Conservation (phyloP, 139 green algal species). For the Chloropicon primus region DNA sequence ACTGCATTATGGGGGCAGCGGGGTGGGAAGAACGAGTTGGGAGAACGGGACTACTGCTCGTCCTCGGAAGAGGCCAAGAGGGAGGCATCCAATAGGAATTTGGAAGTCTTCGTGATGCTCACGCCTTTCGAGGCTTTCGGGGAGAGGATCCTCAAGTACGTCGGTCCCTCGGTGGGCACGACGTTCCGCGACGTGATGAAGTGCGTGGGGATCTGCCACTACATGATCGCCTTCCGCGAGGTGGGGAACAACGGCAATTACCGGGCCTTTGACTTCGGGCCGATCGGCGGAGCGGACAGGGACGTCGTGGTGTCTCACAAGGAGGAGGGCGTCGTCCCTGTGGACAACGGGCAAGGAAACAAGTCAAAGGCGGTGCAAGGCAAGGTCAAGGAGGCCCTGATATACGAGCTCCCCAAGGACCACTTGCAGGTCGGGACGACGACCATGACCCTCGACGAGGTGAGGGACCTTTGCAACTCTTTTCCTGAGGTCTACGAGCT, state of each 20-base stretch:
- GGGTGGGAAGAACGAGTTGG: no score
- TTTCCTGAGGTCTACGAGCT: background rate
- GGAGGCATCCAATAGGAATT: no score
- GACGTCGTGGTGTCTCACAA: background rate
- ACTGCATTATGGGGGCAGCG: no score
- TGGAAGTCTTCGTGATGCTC: background rate
- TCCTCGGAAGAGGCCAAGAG: no score
- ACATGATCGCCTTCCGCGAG: background rate
- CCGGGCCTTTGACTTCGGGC: background rate
- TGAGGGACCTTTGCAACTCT: background rate
- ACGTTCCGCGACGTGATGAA: background rate
- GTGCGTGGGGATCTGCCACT: background rate
- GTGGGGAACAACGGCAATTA: background rate
- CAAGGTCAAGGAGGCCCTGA: background rate
- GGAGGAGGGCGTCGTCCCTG: background rate
- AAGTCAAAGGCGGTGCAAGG: background rate
- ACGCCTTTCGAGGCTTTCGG: background rate
- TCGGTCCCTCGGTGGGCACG: background rate
- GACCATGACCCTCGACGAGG: background rate
- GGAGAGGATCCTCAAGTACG: background rate
- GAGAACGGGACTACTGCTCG: no score
- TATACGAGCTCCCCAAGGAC: background rate
- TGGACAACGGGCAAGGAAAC: background rate
- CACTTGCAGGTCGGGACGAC: background rate
- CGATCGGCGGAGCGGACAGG: background rate